These are phyloP conservation scores for sunflower (Helianthus annuus) DNA, from an alignment of 129 eudicot genomes.

Conservation along the genomic window DNA sequence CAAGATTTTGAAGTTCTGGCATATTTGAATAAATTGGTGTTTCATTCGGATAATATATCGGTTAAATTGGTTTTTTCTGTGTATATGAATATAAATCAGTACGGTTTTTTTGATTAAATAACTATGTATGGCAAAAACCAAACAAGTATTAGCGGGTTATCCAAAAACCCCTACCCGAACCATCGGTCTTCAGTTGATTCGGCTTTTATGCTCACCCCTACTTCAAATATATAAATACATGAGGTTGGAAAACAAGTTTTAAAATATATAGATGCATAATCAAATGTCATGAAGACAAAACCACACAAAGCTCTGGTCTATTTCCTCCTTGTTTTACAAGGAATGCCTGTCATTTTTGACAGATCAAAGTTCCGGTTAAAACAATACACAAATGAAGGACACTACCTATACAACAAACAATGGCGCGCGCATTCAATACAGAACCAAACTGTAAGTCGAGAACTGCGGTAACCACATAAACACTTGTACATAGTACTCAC, in stretches of 20 bases:
- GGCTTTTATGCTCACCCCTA: too few relatives aligned
- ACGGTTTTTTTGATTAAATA: too few relatives aligned
- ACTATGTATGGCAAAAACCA: too few relatives aligned
- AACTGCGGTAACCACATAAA: not conserved
- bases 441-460: not conserved
- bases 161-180: too few relatives aligned
- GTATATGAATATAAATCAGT: too few relatives aligned
- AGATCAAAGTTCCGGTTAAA: not conserved
- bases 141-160: too few relatives aligned
- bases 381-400: not conserved
- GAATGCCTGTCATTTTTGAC: not conserved
- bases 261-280: not conserved
- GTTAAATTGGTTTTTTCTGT: too few relatives aligned
- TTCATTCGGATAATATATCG: too few relatives aligned
- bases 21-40: too few relatives aligned
- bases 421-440: not conserved
- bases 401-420: not conserved
- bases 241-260: not conserved
- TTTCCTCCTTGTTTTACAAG: constrained; percentile 4
- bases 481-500: not conserved
- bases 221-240: not conserved
- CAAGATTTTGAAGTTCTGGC: too few relatives aligned
- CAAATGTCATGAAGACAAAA: not conserved
- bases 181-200: too few relatives aligned
- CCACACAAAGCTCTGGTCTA: constrained; percentile 2